Base-by-base conservation (phyloP, 495 filamentous ascomycete genomes). In the Tuber umbilicatum region DNA sequence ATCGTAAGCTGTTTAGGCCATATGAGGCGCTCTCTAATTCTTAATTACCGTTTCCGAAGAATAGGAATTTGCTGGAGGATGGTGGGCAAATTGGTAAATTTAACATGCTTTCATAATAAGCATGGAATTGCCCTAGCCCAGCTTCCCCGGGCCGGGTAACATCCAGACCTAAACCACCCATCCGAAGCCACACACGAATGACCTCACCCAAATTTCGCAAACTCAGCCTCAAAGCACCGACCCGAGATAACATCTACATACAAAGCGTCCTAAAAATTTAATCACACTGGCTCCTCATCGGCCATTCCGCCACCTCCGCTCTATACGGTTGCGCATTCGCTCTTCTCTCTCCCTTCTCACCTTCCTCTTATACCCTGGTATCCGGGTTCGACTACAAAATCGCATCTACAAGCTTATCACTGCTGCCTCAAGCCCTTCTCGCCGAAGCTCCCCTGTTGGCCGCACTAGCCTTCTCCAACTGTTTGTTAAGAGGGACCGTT, bases 331-430 rank as follows among this genome's bases (percentile, higher is more conserved):
- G 35, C 73, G 70, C 43, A 47, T 79, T 35, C 77, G 77, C n/a
- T 69, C 45, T 19, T 75, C 76, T 0, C 64, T 79, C 31, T 70
- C 76, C 7, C 47, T 43, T 73, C 21, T 79, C 43, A 41, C 73
- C 21, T 79, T 79, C 70, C 73, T 79, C 35, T 45, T 79, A 27
- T 79, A 79, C 31, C 78, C 78, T 27, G 76, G 78, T 27, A 40
- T 79, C 70, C 76, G 76, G 21, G 40, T 55, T 43, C 78, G 76
- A 21, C 50, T 79, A 64, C 77, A 79, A 35, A 75, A 50, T 38
- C 70, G 77, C 31, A 72, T 79, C 37, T 79, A 79, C 70, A 70
- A 64, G 6, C 41, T 79, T 43, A 55, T 79, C 43, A 60, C 73
- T 35, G 47, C 70, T 40, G 67, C 70, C 14, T 68, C 68, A 17